Percentiles rank a stretch among this genome's conserved stretches.
Evolutionary conservation across 2,329 filamentous ascomycete species (phyloP).

Genomic region (Mariannaea elegans): DNA sequence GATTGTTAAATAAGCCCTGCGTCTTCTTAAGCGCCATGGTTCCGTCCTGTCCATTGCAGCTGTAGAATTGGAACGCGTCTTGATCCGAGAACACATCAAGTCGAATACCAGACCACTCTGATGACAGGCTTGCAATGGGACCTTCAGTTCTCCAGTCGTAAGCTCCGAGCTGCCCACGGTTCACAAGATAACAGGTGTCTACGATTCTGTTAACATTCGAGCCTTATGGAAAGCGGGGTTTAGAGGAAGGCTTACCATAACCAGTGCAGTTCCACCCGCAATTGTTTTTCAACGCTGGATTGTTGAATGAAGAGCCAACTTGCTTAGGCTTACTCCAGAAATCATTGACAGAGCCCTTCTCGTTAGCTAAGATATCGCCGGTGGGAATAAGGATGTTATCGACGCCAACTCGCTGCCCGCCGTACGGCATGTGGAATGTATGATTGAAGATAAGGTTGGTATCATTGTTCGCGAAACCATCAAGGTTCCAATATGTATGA

Average conservation of each 20-base stretch:
- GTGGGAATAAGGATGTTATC: constrained; percentile 80
- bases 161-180: constrained; percentile 64
- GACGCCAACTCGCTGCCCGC: constrained; percentile 72
- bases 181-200: constrained; percentile 76
- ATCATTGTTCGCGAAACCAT: constrained; percentile 79
- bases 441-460: constrained; percentile 74
- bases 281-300: constrained; percentile 71
- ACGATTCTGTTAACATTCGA: background rate
- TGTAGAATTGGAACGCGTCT: constrained; percentile 88
- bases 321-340: constrained; percentile 86
- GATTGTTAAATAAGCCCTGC: constrained; percentile 68
- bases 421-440: constrained; percentile 77
- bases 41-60: constrained; percentile 81
- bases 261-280: constrained; percentile 86
- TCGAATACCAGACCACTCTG: constrained; percentile 82
- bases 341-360: constrained; percentile 74
- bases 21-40: constrained; percentile 73
- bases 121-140: constrained; percentile 73
- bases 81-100: constrained; percentile 86
- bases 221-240: background rate
- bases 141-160: constrained; percentile 70
- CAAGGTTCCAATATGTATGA: constrained; percentile 84
- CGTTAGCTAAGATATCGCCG: constrained; percentile 77
- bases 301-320: constrained; percentile 74
- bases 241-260: constrained; percentile 68